These are phyloP conservation scores for Tetrahymena borealis DNA, from an alignment of 73 alveolate species.

Conservation along the genomic window DNA sequence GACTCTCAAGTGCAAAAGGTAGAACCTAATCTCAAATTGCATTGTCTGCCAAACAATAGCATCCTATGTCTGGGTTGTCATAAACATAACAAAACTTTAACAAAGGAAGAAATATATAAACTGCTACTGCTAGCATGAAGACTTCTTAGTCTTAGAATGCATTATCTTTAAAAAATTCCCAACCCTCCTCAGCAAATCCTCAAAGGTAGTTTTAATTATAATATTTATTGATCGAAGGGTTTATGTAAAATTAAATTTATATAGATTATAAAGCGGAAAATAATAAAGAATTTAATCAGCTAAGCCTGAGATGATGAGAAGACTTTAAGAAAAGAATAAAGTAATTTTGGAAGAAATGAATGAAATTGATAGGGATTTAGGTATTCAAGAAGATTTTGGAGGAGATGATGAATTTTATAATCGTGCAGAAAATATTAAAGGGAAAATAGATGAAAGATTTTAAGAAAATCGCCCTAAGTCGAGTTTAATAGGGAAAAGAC, in stretches of 20 bases:
- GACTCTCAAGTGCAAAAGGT: neutral
- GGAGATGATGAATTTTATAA: neutral
- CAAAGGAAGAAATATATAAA: neutral
- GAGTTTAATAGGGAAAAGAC: conserved; percentile 15
- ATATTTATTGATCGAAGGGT: neutral
- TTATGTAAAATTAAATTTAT: no score
- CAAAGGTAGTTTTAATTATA: neutral
- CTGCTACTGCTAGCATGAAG: neutral
- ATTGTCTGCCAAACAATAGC: neutral
- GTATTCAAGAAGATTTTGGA: neutral
- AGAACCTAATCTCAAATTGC: neutral
- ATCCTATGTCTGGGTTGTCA: neutral
- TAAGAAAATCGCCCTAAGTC: conserved; percentile 15
- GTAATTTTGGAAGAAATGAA: neutral
- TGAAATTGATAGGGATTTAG: neutral
- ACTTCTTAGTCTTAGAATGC: neutral
- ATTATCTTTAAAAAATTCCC: neutral
- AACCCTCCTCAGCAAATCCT: neutral
- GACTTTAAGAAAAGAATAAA: neutral
- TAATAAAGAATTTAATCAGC: neutral
- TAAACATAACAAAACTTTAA: neutral
- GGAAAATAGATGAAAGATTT: conserved; percentile 1
- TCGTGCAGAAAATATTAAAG: conserved; percentile 1
- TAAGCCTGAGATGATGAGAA: neutral
- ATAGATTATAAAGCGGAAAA: neutral